phyloP scores from a whole-genome alignment of 1,284 basidiomycete genomes.

The Cryptococcus neoformans region DNA sequence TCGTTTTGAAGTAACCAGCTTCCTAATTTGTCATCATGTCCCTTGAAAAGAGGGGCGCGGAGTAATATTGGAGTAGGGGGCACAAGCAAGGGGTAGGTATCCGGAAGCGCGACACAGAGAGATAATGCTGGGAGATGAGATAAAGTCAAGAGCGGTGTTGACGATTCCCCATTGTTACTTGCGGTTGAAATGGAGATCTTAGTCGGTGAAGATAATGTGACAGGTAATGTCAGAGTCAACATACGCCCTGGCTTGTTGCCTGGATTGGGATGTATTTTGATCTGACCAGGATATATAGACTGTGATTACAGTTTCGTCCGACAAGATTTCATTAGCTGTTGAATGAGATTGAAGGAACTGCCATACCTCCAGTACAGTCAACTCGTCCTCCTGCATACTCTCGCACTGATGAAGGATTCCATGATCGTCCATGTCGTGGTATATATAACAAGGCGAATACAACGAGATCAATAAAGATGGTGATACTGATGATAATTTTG shows the following conservation, averaged over 20 bases:
- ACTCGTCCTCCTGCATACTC: conserved; percentile 14
- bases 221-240: conserved; percentile 25
- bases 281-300: conserved; percentile 36
- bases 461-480: too few relatives aligned
- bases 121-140: conserved; percentile 35
- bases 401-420: too few relatives aligned
- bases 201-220: conserved; percentile 18
- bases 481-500: too few relatives aligned
- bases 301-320: conserved; percentile 1
- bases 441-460: too few relatives aligned
- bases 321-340: not conserved
- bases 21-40: conserved; percentile 1
- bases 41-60: conserved; percentile 14
- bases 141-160: conserved; percentile 11
- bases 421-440: too few relatives aligned
- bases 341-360: not conserved
- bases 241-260: conserved; percentile 13
- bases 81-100: conserved; percentile 22
- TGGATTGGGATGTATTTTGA: conserved; percentile 15
- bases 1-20: conserved; percentile 21
- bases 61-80: conserved; percentile 18
- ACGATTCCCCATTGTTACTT: conserved; percentile 2
- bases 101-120: conserved; percentile 23
- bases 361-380: conserved; percentile 33
- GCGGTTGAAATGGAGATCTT: conserved; percentile 2